A percentile compares a stretch with the other conserved stretches of the same genome.
Conservation (phyloP, 306 rosid species). For the Macrotyloma uniflorum region DNA sequence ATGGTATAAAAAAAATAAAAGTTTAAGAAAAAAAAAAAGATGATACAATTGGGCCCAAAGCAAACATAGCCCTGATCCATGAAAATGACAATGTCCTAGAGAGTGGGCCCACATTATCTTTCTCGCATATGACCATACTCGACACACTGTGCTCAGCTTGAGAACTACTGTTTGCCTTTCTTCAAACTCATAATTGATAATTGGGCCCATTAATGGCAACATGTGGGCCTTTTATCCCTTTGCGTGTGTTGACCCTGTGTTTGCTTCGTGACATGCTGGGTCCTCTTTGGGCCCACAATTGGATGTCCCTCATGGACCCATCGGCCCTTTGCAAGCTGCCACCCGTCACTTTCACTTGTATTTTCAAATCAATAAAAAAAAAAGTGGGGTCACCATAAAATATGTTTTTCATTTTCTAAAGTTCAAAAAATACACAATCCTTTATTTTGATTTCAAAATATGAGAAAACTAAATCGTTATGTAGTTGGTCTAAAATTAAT, state of each 20-base stretch:
- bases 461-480: no score
- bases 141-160: constrained; percentile 42
- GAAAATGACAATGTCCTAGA: constrained; percentile 2
- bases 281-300: constrained; percentile 36
- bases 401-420: no score
- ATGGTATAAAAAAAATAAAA: not conserved
- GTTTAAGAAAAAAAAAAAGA: not conserved
- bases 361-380: not conserved
- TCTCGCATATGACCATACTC: constrained; percentile 25
- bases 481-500: no score
- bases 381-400: not conserved
- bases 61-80: not conserved
- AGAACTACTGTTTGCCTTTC: constrained; percentile 33
- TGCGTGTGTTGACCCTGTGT: constrained; percentile 18
- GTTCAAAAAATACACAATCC: no score
- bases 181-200: constrained; percentile 30
- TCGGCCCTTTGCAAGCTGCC: not conserved
- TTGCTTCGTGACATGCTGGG: constrained; percentile 35
- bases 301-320: constrained; percentile 37
- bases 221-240: constrained; percentile 11
- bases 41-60: not conserved
- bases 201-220: constrained; percentile 35
- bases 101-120: constrained; percentile 34
- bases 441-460: no score
- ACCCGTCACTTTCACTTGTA: constrained; percentile 6